Base-by-base conservation (phyloP, 768 basidiomycete species). In the Mycena floridula region DNA sequence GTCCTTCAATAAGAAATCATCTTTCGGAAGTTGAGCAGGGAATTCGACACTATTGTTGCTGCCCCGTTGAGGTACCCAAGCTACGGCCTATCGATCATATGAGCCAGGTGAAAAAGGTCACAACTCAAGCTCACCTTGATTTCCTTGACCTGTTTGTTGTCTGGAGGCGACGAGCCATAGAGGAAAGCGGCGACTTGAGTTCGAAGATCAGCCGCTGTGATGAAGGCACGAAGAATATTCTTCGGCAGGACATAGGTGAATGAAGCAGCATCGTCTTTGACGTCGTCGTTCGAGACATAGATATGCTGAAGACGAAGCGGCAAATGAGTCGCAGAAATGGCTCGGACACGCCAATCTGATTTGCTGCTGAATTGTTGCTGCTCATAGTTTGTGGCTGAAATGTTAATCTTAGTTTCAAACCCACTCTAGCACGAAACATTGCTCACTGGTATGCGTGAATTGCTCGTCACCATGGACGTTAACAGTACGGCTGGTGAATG, bases 341-440 rank as follows among this genome's bases (percentile, higher is more conserved):
- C 96, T 50, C 96, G 87, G 25, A 97, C 89, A 55, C 96, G 91
- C 96, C 96, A 99, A 63, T 99, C 96, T 4, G 96, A 97, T 72
- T 99, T 98, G 71, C 87, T 90, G 65, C 90, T 94, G 72, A 99
- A 99, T n/a, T 92, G 86, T 58, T 92, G 89, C 58, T 97, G 93
- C 64, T 96, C 96, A 61, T 99, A 99, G 59, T 89, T 92, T 50
- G 96, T 96, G 1, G 95, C 85, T 85, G 50, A 18, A 54, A 36
- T 27, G 20, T 37, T 9, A 28, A 25, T 21, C 28, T 52, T 25
- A 54, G 37, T 21, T 4, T 23, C 15, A 16, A 20, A 22, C 4
- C 18, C 23, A 15, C 9, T 39, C 23, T 28, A 43, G 13, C 38
- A 43, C 43, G 15, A 21, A 46, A n/a, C n/a, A n/a, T n/a, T n/a